Conservation (phyloP, 2,329 filamentous ascomycete species). For the Cadophora sp. region DNA sequence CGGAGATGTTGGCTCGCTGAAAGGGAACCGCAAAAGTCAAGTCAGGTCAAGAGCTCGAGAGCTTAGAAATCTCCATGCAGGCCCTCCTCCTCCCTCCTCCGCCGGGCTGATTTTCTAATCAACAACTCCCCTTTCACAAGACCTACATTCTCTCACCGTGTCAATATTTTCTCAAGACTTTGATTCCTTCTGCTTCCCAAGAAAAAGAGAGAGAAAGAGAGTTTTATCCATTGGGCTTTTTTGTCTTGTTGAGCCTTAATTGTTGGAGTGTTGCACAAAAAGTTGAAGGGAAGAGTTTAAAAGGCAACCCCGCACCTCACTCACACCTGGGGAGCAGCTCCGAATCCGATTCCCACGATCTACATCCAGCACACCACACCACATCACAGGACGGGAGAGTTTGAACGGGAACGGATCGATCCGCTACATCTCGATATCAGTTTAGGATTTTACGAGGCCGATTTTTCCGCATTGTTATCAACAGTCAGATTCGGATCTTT, state of each 20-base stretch:
- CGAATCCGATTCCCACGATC: not conserved
- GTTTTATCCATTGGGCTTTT: too few relatives aligned
- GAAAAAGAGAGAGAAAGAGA: too few relatives aligned
- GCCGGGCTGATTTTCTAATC: constrained; percentile 2
- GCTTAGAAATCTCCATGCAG: constrained; percentile 28
- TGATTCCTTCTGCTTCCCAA: too few relatives aligned
- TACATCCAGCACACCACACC: not conserved
- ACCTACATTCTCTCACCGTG: too few relatives aligned
- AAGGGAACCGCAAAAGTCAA: not conserved
- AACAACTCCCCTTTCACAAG: not conserved
- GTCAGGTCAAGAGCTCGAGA: not conserved
- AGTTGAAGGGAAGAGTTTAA: not conserved
- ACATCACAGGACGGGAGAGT: too few relatives aligned
- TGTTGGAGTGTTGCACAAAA: constrained; percentile 8
- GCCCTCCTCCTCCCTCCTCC: not conserved
- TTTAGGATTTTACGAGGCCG: not conserved
- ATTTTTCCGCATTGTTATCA: not conserved
- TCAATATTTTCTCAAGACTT: too few relatives aligned
- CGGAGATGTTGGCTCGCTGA: constrained; percentile 4
- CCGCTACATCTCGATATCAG: not conserved
- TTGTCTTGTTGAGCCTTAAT: not conserved
- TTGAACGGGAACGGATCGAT: not conserved
- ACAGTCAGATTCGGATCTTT: too few relatives aligned
- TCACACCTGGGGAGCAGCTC: not conserved
- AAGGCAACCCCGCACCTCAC: constrained; percentile 4